These are phyloP conservation scores for Stachybotrys echinatus DNA, from an alignment of 2,329 filamentous ascomycete genomes.

Conservation along the genomic window DNA sequence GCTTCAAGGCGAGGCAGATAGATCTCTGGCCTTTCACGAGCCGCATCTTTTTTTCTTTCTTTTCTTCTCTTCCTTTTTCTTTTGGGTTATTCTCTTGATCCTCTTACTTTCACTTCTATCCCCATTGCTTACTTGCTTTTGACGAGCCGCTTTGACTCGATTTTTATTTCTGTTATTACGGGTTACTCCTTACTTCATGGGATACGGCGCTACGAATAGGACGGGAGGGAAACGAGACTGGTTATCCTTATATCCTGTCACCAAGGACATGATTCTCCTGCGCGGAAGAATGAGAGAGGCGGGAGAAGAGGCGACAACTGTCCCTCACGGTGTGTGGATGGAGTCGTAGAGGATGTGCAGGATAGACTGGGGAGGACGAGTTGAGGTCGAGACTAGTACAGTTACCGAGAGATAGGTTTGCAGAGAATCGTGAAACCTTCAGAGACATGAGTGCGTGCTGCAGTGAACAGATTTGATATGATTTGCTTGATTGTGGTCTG, in stretches of 20 bases:
- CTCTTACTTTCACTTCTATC: not conserved
- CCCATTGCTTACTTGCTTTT: not conserved
- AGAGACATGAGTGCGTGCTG: no score
- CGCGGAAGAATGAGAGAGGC: not conserved
- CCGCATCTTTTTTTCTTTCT: not conserved
- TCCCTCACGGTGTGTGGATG: no score
- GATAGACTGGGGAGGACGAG: no score
- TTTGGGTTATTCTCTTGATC: not conserved
- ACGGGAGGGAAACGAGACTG: conserved; percentile 11
- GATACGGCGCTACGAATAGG: conserved; percentile 20
- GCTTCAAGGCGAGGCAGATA: no score
- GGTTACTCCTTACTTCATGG: conserved; percentile 15
- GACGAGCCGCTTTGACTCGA: not conserved
- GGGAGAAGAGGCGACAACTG: not conserved
- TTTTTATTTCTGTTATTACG: not conserved
- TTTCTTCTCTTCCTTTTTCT: no score
- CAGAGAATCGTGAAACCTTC: no score
- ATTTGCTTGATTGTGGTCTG: no score
- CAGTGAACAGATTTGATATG: no score
- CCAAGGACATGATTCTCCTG: not conserved
- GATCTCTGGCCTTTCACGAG: no score
- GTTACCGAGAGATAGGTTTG: no score
- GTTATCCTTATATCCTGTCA: conserved; percentile 5
- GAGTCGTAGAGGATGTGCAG: no score
- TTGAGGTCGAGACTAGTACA: no score